phyloP scores from a whole-genome alignment of 352 stramenopile species.

The Phytophthora pini region DNA sequence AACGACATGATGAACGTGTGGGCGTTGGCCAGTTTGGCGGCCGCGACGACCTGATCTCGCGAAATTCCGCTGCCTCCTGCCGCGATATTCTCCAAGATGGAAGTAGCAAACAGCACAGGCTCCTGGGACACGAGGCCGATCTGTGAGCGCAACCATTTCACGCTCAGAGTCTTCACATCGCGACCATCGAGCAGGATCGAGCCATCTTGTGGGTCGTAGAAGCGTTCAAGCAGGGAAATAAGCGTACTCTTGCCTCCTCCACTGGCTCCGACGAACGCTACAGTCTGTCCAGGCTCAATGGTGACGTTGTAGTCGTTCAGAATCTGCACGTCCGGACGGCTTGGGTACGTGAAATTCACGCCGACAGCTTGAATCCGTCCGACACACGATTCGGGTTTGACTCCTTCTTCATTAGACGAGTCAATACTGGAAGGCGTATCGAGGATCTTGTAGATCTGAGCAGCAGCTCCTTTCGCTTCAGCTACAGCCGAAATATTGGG shows the following conservation, averaged over 20 bases:
- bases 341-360: slow-evolving; percentile 81
- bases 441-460: slow-evolving; percentile 59
- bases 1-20: slow-evolving; percentile 81
- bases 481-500: slow-evolving; percentile 60
- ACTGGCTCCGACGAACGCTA: slow-evolving; percentile 41
- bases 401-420: slow-evolving; percentile 31
- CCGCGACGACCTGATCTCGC: slow-evolving; percentile 73
- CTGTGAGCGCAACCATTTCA: slow-evolving; percentile 75
- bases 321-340: slow-evolving; percentile 44
- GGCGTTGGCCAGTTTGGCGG: slow-evolving; percentile 49
- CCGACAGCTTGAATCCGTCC: slow-evolving; percentile 54
- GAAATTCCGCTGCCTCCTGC: slow-evolving; percentile 66
- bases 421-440: slow-evolving; percentile 59
- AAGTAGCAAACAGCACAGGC: slow-evolving; percentile 90
- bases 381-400: slow-evolving; percentile 27
- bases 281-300: slow-evolving; percentile 42
- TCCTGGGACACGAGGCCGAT: slow-evolving; percentile 86
- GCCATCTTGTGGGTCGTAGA: slow-evolving; percentile 88
- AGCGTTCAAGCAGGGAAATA: slow-evolving; percentile 72
- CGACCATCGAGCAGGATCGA: slow-evolving; percentile 81
- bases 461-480: slow-evolving; percentile 51
- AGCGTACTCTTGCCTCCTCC: slow-evolving; percentile 57
- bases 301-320: slow-evolving; percentile 43
- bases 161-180: slow-evolving; percentile 78
- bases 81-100: slow-evolving; percentile 92